These are phyloP conservation scores for Chenopodium album DNA, from an alignment of 148 eudicot genomes.

Conservation along the genomic window DNA sequence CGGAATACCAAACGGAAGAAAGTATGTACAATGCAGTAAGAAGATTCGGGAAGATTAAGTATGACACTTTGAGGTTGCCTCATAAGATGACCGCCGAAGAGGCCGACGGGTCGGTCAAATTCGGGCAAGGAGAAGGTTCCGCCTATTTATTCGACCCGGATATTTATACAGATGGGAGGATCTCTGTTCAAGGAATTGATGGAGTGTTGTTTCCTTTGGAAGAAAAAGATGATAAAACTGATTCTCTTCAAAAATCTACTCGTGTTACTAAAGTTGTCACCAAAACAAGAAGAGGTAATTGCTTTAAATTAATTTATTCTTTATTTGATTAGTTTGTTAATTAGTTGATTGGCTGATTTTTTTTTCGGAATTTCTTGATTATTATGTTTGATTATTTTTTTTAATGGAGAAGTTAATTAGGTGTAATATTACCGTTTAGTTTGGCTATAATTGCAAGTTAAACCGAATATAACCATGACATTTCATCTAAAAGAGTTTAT, in stretches of 20 bases:
- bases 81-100: slow-evolving; percentile 54
- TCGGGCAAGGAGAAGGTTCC: slow-evolving; percentile 53
- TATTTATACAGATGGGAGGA: slow-evolving; percentile 63
- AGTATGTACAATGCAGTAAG: slow-evolving; percentile 68
- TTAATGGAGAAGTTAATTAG: neutral
- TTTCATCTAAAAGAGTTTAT: neutral
- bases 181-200: slow-evolving; percentile 65
- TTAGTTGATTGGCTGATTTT: neutral
- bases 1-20: slow-evolving; percentile 65
- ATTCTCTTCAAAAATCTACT: slow-evolving; percentile 8
- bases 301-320: neutral
- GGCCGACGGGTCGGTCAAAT: slow-evolving; percentile 60
- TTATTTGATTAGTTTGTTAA: neutral
- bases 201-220: slow-evolving; percentile 54
- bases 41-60: slow-evolving; percentile 55
- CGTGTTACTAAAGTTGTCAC: slow-evolving; percentile 39
- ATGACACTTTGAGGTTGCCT: slow-evolving; percentile 53
- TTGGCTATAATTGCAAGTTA: neutral
- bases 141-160: slow-evolving; percentile 67
- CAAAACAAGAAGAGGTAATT: slow-evolving; percentile 47
- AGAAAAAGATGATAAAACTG: slow-evolving; percentile 30
- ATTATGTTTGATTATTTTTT: too few species aligned
- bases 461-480: neutral
- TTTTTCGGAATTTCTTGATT: neutral
- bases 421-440: neutral